Conservation (phyloP, 2,329 filamentous ascomycete species). For the Alternaria brassicicola region DNA sequence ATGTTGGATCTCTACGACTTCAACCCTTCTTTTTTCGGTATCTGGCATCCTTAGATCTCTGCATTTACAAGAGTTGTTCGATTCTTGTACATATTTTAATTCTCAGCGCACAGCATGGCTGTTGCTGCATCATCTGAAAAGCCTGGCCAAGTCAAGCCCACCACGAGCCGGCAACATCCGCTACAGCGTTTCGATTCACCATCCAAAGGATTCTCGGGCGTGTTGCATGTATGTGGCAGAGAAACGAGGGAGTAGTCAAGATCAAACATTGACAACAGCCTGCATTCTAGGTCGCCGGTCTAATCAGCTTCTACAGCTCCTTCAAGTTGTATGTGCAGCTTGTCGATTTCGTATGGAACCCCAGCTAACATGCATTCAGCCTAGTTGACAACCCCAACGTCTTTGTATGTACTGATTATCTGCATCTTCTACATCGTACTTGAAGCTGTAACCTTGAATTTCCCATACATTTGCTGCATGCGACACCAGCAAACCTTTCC, state of each 20-base stretch:
- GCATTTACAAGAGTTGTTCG: neutral
- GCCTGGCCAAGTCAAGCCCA: slow-evolving; percentile 13
- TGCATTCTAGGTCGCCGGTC: slow-evolving; percentile 42
- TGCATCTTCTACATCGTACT: neutral
- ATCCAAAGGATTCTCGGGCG: slow-evolving; percentile 66
- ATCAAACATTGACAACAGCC: neutral
- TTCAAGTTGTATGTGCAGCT: slow-evolving; percentile 48
- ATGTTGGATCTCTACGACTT: slow-evolving; percentile 3
- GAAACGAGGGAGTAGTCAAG: neutral
- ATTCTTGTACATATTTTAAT: neutral
- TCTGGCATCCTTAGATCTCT: neutral
- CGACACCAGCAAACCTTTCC: no score
- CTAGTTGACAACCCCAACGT: slow-evolving; percentile 39
- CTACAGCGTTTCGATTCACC: slow-evolving; percentile 71
- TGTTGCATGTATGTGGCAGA: slow-evolving; percentile 59
- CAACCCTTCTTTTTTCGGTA: neutral
- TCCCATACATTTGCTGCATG: neutral
- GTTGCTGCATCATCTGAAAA: slow-evolving; percentile 5
- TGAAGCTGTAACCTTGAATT: neutral
- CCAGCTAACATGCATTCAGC: slow-evolving; percentile 23
- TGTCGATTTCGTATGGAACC: neutral
- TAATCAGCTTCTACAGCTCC: slow-evolving; percentile 53
- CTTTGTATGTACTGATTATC: slow-evolving; percentile 22
- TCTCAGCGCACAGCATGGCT: slow-evolving; percentile 6
- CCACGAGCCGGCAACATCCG: slow-evolving; percentile 57